Evolutionary conservation across 306 rosid species (phyloP).

Genomic region (Senna siamea): DNA sequence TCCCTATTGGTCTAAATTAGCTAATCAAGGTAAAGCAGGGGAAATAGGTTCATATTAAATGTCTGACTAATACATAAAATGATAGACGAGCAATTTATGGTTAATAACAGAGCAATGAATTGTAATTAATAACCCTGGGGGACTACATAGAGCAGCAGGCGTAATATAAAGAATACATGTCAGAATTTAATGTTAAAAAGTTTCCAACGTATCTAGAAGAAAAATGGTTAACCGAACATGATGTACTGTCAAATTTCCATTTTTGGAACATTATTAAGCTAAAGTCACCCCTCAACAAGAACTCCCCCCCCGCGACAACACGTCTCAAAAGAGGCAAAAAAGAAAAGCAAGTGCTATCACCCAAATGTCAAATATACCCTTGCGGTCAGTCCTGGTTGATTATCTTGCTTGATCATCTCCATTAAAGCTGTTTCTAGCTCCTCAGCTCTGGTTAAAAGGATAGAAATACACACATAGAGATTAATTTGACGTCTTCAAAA

Average conservation of each 20-base stretch:
- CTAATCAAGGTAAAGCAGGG: too few relatives aligned
- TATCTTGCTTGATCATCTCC: conserved; percentile 85
- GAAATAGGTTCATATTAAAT: too few relatives aligned
- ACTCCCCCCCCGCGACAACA: neutral
- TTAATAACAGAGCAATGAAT: too few relatives aligned
- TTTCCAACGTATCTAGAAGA: conserved; percentile 1
- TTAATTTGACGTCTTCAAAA: conserved; percentile 23
- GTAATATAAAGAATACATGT: too few relatives aligned
- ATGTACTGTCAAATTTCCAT: conserved; percentile 9
- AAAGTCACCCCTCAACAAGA: conserved; percentile 26
- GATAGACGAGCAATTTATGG: too few relatives aligned
- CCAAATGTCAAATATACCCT: conserved; percentile 63
- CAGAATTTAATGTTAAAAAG: conserved; percentile 16
- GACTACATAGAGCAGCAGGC: too few relatives aligned
- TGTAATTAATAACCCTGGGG: too few relatives aligned
- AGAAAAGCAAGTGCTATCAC: conserved; percentile 32
- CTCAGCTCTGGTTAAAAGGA: conserved; percentile 70
- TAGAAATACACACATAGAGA: conserved; percentile 39
- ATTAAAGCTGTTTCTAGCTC: conserved; percentile 91
- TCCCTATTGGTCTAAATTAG: too few relatives aligned
- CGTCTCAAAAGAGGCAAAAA: too few relatives aligned
- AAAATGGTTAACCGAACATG: neutral
- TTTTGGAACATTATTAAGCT: conserved; percentile 15
- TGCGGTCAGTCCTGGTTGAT: conserved; percentile 71
- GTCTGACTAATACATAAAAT: too few relatives aligned